Base-by-base conservation (phyloP, 2,329 filamentous ascomycete species). In the Lecanoromycetidae sp. region DNA sequence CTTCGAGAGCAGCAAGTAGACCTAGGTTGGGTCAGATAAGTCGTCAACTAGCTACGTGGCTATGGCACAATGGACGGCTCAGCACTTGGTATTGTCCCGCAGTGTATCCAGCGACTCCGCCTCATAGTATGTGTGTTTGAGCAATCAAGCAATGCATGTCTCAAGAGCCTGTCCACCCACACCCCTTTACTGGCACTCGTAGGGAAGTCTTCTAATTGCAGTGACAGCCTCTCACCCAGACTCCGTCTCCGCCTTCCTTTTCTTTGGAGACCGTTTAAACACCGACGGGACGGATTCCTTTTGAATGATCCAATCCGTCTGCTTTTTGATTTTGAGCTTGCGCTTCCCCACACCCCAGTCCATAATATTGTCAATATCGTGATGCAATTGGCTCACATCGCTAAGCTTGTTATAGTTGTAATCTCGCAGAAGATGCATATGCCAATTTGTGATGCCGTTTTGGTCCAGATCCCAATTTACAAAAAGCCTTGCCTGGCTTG, bases 321-420 rank as follows among this genome's bases (percentile, higher is more conserved):
- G 17, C 19, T 44, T 22, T n/a, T 35, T 17, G 20, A 36, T 26
- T 25, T 20, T 23, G 17, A 22, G n/a, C 32, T 44, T 44, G 10
- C 42, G 42, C 17, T 13, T 13, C 10, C 8, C 32, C 19, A 44
- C 32, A 7, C 42, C 42, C 42, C 42, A 44, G 12, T 44, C 30
- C 13, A 44, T n/a, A 5, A 44, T 44, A 9, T 44, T 44, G 29
- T 44, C 42, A n/a, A 44, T 36, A 36, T 44, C 42, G 32, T 44
- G 42, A 23, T 44, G 29, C 13, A 44, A 17, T 19, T 34, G 15
- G 20, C 13, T 36, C 17, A 37, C 13, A 13, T 44, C 20, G 25
- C n/a, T 20, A 9, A 13, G 22, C 7, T 35, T n/a, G 20, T 36
- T 13, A 22, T 22, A 44, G 12, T 35, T 15, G 30, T 44, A 44